phyloP scores from a whole-genome alignment of 805 yeast species.

The Metschnikowia anglica region DNA sequence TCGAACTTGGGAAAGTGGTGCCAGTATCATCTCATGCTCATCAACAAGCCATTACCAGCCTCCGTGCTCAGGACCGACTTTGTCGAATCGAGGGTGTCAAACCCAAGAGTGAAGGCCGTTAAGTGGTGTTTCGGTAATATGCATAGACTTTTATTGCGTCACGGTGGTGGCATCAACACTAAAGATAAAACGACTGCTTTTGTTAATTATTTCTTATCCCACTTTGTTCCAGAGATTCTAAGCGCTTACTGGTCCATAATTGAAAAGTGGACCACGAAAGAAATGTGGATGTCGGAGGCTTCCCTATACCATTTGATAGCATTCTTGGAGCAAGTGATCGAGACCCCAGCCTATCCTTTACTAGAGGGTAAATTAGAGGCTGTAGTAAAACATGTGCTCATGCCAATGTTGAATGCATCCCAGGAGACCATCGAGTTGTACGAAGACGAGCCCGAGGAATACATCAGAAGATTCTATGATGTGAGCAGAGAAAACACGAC shows the following conservation, averaged over 20 bases:
- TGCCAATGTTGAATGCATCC: slow-evolving; percentile 42
- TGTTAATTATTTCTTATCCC: slow-evolving; percentile 32
- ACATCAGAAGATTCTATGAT: slow-evolving; percentile 44
- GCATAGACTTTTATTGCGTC: slow-evolving; percentile 41
- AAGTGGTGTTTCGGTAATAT: slow-evolving; percentile 48
- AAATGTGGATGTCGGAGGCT: slow-evolving; percentile 41
- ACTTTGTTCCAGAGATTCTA: slow-evolving; percentile 44
- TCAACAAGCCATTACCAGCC: slow-evolving; percentile 40
- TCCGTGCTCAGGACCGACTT: slow-evolving; percentile 33
- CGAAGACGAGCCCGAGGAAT: slow-evolving; percentile 48
- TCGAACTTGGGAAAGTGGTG: slow-evolving; percentile 43
- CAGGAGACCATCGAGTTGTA: slow-evolving; percentile 41
- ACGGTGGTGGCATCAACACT: slow-evolving; percentile 44
- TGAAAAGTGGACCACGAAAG: slow-evolving; percentile 40
- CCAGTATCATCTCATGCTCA: slow-evolving; percentile 36
- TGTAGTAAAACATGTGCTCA: slow-evolving; percentile 37
- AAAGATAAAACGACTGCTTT: slow-evolving; percentile 30
- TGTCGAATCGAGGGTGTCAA: slow-evolving; percentile 29
- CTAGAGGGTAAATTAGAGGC: slow-evolving; percentile 42
- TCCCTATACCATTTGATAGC: slow-evolving; percentile 44
- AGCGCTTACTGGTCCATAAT: slow-evolving; percentile 44
- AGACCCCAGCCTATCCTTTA: slow-evolving; percentile 39
- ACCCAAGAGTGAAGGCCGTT: slow-evolving; percentile 44
- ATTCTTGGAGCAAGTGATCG: slow-evolving; percentile 42
- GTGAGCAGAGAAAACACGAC: slow-evolving; percentile 48